Evolutionary conservation across 2,329 filamentous ascomycete species (phyloP).

Genomic region (Fonsecaea nubica): DNA sequence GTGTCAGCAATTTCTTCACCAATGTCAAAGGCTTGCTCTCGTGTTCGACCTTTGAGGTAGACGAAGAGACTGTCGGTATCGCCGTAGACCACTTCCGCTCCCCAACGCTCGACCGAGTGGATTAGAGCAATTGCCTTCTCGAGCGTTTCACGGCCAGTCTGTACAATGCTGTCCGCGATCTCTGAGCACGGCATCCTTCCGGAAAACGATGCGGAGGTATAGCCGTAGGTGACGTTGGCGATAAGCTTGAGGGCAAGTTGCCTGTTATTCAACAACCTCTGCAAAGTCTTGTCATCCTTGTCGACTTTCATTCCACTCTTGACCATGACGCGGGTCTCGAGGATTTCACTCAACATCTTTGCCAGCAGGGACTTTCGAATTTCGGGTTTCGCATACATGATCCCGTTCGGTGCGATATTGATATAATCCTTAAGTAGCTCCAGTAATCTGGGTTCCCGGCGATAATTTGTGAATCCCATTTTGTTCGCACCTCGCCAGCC

Average conservation of each 20-base stretch:
- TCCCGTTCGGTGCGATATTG: constrained; percentile 93
- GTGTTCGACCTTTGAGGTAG: constrained; percentile 83
- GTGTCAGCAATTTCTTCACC: constrained; percentile 89
- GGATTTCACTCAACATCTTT: constrained; percentile 94
- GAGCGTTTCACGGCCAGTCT: constrained; percentile 91
- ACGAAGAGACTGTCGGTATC: constrained; percentile 97
- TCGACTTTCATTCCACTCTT: constrained; percentile 96
- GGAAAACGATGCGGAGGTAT: constrained; percentile 95
- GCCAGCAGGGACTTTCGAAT: constrained; percentile 89
- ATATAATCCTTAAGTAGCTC: constrained; percentile 81
- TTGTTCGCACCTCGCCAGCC: constrained; percentile 92
- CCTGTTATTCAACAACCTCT: constrained; percentile 88
- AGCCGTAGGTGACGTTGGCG: constrained; percentile 98
- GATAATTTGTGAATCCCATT: constrained; percentile 91
- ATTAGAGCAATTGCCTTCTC: constrained; percentile 93
- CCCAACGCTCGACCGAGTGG: constrained; percentile 85
- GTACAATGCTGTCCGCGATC: constrained; percentile 97
- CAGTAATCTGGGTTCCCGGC: constrained; percentile 75
- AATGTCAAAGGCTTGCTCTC: constrained; percentile 87
- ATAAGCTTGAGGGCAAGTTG: constrained; percentile 94
- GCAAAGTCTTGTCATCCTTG: constrained; percentile 83
- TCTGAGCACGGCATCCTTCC: constrained; percentile 98
- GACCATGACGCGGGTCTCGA: constrained; percentile 96
- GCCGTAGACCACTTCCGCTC: constrained; percentile 95
- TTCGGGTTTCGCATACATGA: constrained; percentile 88